Evolutionary conservation across 1,139 yeast genomes (phyloP).

Genomic region (Arxiozyma heterogenica): DNA sequence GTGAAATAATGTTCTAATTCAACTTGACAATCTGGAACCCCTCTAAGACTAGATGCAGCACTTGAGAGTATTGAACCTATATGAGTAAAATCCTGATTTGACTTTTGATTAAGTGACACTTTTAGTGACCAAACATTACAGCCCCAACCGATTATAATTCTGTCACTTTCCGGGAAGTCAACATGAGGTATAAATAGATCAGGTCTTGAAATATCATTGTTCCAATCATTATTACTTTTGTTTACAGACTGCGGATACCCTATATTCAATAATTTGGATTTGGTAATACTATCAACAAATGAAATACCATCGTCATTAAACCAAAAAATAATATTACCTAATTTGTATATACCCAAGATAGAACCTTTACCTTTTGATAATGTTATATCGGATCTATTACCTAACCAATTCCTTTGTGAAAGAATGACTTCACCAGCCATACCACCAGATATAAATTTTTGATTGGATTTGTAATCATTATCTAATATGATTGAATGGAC

Average conservation of each 20-base stretch:
- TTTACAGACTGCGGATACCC: conserved; percentile 46
- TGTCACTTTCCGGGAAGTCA: conserved; percentile 55
- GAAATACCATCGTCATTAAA: conserved; percentile 76
- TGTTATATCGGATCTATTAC: conserved; percentile 60
- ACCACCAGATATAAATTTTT: conserved; percentile 78
- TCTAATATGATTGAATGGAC: conserved; percentile 80
- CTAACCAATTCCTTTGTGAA: conserved; percentile 80
- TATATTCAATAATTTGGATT: conserved; percentile 40
- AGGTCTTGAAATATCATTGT: conserved; percentile 44
- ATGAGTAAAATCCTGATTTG: conserved; percentile 9
- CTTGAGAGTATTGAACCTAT: conserved; percentile 42
- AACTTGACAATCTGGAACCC: conserved; percentile 48
- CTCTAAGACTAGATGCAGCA: conserved; percentile 59
- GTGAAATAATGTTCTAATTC: conserved; percentile 38
- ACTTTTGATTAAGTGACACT: conserved; percentile 27
- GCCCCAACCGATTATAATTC: conserved; percentile 79
- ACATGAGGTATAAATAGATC: conserved; percentile 82
- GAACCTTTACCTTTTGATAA: conserved; percentile 62
- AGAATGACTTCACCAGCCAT: conserved; percentile 75
- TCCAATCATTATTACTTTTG: conserved; percentile 20
- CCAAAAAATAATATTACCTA: conserved; percentile 69
- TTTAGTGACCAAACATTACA: conserved; percentile 66
- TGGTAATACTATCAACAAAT: conserved; percentile 43
- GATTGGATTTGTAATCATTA: conserved; percentile 50
- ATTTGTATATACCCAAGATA: conserved; percentile 52